Base-by-base conservation (phyloP, 352 stramenopile species). In the Globisporangium perplexum region DNA sequence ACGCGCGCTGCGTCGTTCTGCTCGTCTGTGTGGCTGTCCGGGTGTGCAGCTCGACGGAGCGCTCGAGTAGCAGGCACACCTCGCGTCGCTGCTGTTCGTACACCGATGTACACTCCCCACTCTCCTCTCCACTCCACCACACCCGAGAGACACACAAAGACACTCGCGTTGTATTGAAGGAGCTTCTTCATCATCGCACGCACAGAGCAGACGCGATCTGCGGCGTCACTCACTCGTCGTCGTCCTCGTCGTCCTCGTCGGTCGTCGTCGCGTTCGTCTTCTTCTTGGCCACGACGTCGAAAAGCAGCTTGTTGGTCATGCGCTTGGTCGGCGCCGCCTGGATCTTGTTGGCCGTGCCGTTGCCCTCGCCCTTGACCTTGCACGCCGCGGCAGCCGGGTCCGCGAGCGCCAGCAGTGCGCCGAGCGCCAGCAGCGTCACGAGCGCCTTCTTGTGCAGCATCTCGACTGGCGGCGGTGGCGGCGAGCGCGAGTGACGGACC, bases 251-350 rank as follows among this genome's bases (percentile, higher is more conserved):
- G 20, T 39, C 36, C 28, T 35, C 30, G 7, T 35, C 30, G 30
- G 6, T 12, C 7, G 30, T 35, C 33, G 33, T 39, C 14, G 33
- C 33, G 14, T 54, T 31, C 17, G 30, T 22, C 15, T 55, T 43
- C 38, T 48, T 57, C 38, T 61, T 60, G 24, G 54, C 4, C 11
- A 54, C 38, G 43, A 69, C 62, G 53, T 69, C 62, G 50, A 69
- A 69, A 17, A 55, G 47, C 30, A 69, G 59, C 46, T 69, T 69
- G 66, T 74, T 69, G 46, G 31, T 69, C 39, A 66, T 15, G 43
- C 66, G 66, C 47, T 69, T 66, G 41, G 14, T 48, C 4, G 62
- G 59, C 33, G 63, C 55, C 26, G 51, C 56, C 38, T 69, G 58
- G 55, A 73, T 70, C 50, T 73, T 70, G 62, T 73, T 73, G 53